Percentiles rank a stretch among this genome's conserved stretches.
These are phyloP conservation scores for Globisporangium megalacanthum DNA, from an alignment of 352 stramenopile genomes.

Conservation along the genomic window DNA sequence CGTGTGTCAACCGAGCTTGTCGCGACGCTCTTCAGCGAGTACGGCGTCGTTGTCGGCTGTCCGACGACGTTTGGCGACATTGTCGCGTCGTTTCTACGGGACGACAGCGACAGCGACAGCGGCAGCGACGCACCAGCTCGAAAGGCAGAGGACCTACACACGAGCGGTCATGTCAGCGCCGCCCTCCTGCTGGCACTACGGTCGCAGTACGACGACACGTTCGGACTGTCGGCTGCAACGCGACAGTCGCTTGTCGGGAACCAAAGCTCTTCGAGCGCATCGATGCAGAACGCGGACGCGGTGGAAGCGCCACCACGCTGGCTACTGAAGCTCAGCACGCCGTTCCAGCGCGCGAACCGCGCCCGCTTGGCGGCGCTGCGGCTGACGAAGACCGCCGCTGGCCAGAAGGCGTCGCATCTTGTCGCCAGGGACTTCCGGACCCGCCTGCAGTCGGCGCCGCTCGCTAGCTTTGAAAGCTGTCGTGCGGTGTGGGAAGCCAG, in stretches of 20 bases:
- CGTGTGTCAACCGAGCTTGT: slow-evolving; percentile 27
- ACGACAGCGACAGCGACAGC: neutral
- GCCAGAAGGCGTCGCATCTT: slow-evolving; percentile 38
- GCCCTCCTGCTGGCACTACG: slow-evolving; percentile 46
- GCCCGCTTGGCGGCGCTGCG: slow-evolving; percentile 36
- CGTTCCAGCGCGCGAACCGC: slow-evolving; percentile 52
- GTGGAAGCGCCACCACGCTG: slow-evolving; percentile 37
- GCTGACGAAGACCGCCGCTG: slow-evolving; percentile 25
- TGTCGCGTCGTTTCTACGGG: slow-evolving; percentile 27
- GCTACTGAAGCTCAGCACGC: slow-evolving; percentile 48
- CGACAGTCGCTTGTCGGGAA: slow-evolving; percentile 15
- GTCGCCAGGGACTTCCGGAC: slow-evolving; percentile 42
- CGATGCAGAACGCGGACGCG: slow-evolving; percentile 1
- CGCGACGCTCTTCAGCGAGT: slow-evolving; percentile 44
- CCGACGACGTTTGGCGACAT: slow-evolving; percentile 36
- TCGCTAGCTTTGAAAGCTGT: slow-evolving; percentile 43
- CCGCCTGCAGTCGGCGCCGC: slow-evolving; percentile 18
- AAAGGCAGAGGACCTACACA: slow-evolving; percentile 15
- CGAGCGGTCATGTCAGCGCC: slow-evolving; percentile 38
- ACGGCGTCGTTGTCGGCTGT: slow-evolving; percentile 59
- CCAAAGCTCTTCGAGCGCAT: neutral
- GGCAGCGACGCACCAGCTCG: neutral
- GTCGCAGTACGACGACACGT: slow-evolving; percentile 60
- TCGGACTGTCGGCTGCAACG: slow-evolving; percentile 36
- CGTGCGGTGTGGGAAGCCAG: slow-evolving; percentile 40